Evolutionary conservation across 768 basidiomycete genomes (phyloP).

Genomic region (Russula sp.): DNA sequence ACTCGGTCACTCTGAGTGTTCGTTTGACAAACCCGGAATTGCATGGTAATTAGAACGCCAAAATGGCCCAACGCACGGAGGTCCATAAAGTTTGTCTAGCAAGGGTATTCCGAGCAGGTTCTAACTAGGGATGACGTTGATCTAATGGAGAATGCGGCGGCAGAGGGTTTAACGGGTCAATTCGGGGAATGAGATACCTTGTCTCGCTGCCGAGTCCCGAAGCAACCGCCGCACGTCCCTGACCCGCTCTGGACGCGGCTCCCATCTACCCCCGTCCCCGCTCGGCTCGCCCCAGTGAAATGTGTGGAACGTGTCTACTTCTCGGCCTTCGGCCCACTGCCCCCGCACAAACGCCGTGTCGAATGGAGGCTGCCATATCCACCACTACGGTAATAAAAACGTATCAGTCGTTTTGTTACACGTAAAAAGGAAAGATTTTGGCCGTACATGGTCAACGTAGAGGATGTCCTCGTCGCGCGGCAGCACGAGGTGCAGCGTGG

Average conservation of each 20-base stretch:
- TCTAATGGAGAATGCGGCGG: not conserved
- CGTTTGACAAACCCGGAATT: no score
- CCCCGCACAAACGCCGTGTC: conserved; percentile 42
- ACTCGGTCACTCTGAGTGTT: not conserved
- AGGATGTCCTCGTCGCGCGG: conserved; percentile 38
- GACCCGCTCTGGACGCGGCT: conserved; percentile 32
- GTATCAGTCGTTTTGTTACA: not conserved
- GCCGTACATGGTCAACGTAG: conserved; percentile 42
- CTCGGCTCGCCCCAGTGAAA: conserved; percentile 44
- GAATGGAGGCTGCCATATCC: conserved; percentile 44
- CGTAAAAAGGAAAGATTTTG: not conserved
- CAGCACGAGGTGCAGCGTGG: conserved; percentile 39
- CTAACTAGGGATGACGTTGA: not conserved
- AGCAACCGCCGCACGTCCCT: conserved; percentile 35
- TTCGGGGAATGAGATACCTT: conserved; percentile 30
- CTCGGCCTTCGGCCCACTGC: conserved; percentile 41
- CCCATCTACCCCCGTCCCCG: conserved; percentile 32
- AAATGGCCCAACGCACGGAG: not conserved
- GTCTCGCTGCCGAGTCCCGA: conserved; percentile 37
- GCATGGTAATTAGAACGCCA: not conserved
- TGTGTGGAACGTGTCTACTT: conserved; percentile 48
- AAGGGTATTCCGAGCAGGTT: not conserved
- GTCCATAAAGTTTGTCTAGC: not conserved
- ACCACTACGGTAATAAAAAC: conserved; percentile 32
- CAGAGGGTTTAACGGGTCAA: not conserved